Evolutionary conservation across 805 yeast species (phyloP), one percentile per base, ranked within the genome.

Genomic region (Barnettozyma sucrosica): DNA sequence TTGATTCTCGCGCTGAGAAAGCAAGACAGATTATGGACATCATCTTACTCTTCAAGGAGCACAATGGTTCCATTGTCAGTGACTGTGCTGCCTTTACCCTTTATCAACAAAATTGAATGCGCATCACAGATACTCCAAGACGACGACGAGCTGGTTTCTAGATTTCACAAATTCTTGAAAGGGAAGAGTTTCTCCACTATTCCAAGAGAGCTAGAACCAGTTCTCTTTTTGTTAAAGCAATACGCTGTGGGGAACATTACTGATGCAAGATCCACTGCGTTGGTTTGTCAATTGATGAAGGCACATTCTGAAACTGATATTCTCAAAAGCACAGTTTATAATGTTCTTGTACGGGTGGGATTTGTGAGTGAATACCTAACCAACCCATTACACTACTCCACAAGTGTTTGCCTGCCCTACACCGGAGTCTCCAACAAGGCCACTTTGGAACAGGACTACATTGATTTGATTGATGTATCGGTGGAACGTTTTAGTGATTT

Each of bases 301-400:
- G 45, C 47, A 1, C 41, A 58, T 5, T 65, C 62, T 41, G 57
- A 62, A 18, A 52, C 67, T 37, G 83, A 79, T 46, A 74, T 79
- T 41, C 75, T 84, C 1, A 70, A 73, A 51, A 72, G 80, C 6
- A 56, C 73, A 26, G 79, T 84, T 1, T 80, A 76, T 56, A 76
- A 80, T 24, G 53, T 83, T 21, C 59, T 81, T 7, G 54, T 65
- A 8, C 59, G 62, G 7, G 56, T 69, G 14, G 64, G 62, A 3
- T 61, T 55, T 5, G 48, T 55, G n/a, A 39, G 50, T n/a, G 24
- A 25, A 1, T 32, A 46, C 10, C 10, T 55, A 41, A 48, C 51
- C 25, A 79, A 81, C 54, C 89, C 89, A 6, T 59, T 69, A 1
- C 69, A 63, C 21, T 79, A 79, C 77, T 71, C 78, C 41, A 68